Conservation (phyloP, 192 early-diverging fungal genomes). For the Coemansia umbellata region DNA sequence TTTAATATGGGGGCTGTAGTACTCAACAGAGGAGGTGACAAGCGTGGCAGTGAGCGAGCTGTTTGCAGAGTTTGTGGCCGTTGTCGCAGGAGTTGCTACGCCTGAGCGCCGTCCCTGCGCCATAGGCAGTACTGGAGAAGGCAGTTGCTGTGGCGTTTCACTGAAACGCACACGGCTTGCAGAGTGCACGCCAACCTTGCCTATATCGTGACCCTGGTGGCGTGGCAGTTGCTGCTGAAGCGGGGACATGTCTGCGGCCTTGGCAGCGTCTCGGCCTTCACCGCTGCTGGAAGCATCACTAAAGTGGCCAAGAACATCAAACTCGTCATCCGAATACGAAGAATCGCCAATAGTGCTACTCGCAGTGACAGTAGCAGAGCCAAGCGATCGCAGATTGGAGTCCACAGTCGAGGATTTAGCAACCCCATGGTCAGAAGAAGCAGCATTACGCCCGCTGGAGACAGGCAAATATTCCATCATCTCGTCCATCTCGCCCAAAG, state of each 20-base stretch:
- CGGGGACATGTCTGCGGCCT: neutral
- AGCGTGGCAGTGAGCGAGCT: constrained; percentile 50
- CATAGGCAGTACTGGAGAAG: constrained; percentile 11
- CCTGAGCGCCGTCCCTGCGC: constrained; percentile 12
- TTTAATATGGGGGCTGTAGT: constrained; percentile 33
- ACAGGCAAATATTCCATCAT: too few relatives aligned
- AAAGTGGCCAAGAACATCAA: constrained; percentile 36
- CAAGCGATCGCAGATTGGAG: neutral
- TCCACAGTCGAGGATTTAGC: neutral
- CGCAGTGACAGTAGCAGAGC: neutral
- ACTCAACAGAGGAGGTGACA: constrained; percentile 44
- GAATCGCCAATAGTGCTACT: constrained; percentile 19
- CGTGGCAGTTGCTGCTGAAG: neutral
- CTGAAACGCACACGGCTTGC: constrained; percentile 30
- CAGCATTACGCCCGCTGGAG: too few relatives aligned
- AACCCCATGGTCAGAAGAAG: neutral
- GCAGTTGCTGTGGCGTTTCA: neutral
- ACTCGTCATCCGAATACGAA: constrained; percentile 22
- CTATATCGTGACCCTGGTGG: neutral
- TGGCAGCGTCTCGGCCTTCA: neutral
- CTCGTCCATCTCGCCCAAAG: neutral
- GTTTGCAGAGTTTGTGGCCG: constrained; percentile 26
- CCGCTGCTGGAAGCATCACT: constrained; percentile 20
- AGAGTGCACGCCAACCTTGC: constrained; percentile 1
- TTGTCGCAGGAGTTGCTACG: neutral